Evolutionary conservation across 2,329 filamentous ascomycete species (phyloP), one percentile per base, ranked within the genome.

Genomic region (Sporothrix euskadiensis): DNA sequence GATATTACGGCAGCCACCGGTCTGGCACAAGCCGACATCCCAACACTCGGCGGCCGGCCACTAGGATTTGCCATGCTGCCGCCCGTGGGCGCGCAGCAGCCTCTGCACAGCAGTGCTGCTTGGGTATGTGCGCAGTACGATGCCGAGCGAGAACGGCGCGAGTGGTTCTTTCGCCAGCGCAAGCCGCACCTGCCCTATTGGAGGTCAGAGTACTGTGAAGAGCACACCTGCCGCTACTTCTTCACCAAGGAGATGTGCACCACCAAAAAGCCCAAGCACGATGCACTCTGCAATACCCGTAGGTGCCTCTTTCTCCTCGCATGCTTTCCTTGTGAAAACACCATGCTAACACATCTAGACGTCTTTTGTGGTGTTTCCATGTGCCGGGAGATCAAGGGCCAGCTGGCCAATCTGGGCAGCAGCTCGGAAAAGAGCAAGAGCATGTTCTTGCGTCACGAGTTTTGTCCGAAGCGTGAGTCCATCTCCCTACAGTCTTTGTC

Each of bases 181-280:
- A 47, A 10, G 7, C 26, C 16, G 35, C 47, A 57, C 39, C 26
- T n/a, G 12, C 14, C 7, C 7, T 2, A n/a, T 4, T 26, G 68
- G 1, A 0, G 12, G 4, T 74, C 73, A 1, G 32, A 22, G 1
- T 71, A 69, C 32, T 74, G 73, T 35, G 41, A 69, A 30, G 44
- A 41, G 1, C 73, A 76, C 65, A 76, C 75, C 0, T 76, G 75
- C 69, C 57, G 69, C 1, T 75, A 61, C 65, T 76, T 76, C 49
- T 76, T 74, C 14, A 47, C 71, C 2, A 14, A 39, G 3, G 69
- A 73, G 10, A 0, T 9, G 3, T 76, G 75, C 71, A 12, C 0
- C 14, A 30, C n/a, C 68, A 73, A 75, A 39, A 75, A 75, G 65
- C 22, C 35, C 10, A 8, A 0, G 2, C 39, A 41, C 7, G 73